Evolutionary conservation across 305 asterid species (phyloP).

Genomic region (Fraxinus sp.): DNA sequence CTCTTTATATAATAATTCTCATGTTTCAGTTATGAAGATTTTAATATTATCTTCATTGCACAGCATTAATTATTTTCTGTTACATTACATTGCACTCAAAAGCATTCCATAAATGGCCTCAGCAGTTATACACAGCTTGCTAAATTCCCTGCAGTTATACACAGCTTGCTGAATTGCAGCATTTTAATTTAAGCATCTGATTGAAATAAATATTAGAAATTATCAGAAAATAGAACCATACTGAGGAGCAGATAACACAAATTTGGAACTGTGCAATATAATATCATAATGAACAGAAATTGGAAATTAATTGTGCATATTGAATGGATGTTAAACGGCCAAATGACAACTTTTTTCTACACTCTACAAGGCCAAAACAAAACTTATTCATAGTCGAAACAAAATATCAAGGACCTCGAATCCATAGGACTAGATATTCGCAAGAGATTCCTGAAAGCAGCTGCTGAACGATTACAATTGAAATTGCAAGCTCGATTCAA

Average conservation of each 20-base stretch:
- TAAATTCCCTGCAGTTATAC: neutral
- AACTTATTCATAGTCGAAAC: slow-evolving; percentile 28
- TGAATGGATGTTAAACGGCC: slow-evolving; percentile 27
- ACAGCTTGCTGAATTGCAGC: neutral
- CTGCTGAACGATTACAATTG: slow-evolving; percentile 44
- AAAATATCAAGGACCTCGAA: slow-evolving; percentile 23
- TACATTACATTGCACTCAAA: neutral
- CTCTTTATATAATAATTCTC: neutral
- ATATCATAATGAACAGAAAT: slow-evolving; percentile 12
- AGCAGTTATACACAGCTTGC: too few species aligned
- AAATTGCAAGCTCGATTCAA: slow-evolving; percentile 40
- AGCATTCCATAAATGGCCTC: neutral
- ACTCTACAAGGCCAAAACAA: slow-evolving; percentile 23
- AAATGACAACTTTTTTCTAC: slow-evolving; percentile 15
- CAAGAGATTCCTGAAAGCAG: slow-evolving; percentile 30
- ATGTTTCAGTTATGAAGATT: neutral
- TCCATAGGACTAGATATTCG: slow-evolving; percentile 22
- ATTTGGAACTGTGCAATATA: slow-evolving; percentile 3
- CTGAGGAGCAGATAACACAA: neutral
- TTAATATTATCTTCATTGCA: neutral
- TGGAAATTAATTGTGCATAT: slow-evolving; percentile 33
- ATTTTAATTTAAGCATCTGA: neutral
- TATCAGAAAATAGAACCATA: neutral
- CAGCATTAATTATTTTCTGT: neutral
- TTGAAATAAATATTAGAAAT: neutral